Evolutionary conservation across 2,329 filamentous ascomycete genomes (phyloP), one percentile per base, ranked within the genome.

Genomic region (Trichophyton benhamiae): DNA sequence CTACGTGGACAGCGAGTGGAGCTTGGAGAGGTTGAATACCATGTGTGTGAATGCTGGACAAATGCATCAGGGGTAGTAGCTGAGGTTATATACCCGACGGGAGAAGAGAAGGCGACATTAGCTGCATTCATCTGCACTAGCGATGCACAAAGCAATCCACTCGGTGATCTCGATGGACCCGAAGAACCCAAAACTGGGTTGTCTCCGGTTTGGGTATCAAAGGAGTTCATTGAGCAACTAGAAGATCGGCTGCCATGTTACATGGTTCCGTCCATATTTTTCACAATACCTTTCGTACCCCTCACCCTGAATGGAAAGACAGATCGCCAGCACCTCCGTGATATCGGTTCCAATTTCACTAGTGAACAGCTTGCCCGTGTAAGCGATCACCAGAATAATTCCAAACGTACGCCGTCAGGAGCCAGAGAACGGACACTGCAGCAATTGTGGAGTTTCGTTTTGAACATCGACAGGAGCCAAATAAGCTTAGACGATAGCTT

Each of bases 1-100:
- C 38, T 74, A 4, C 65, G 69, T 20, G 73, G 73, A 2, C 72
- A 74, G 58, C 68, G 73, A 3, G 65, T 75, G 7, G 73, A 75
- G 57, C 65, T 73, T 1, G 70, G 68, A 2, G 72, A 73, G 61
- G 65, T 74, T 20, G 72, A 74, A 59, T 64, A 68, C 57, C 67
- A 69, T 48, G 49, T 70, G 46, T 62, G 62, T 5, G 58, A 59
- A 44, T 55, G 58, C 27, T 69, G 82, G 36, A 77, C 79, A 0
- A 61, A 69, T 0, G 73, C 73, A 1, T 74, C 76, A 27, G 76
- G 74, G 55, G 76, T 80, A 1, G 77, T 74, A 0, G 77, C 78
- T 3, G 80, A 82, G 62, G 77, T 80, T 36, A 77, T 80, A 64
- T 76, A 74, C 61, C 77, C 77, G n/a, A 72, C 72, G 20, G 74